Base-by-base conservation (phyloP, 2,329 filamentous ascomycete species). In the Aspergillus pseudoterreus region DNA sequence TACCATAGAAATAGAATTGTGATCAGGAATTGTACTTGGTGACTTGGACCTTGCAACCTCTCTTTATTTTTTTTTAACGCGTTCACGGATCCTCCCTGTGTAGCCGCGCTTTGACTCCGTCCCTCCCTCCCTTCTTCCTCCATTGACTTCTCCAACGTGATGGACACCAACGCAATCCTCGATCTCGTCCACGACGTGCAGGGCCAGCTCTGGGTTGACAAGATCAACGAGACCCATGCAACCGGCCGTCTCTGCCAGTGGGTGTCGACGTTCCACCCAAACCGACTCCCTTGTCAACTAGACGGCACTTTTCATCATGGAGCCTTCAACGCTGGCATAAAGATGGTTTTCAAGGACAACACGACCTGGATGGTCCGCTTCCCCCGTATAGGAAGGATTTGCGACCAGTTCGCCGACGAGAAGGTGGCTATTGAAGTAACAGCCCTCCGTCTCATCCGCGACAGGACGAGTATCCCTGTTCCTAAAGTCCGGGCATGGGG, bases 261-360 rank as follows among this genome's bases (percentile, higher is more conserved):
- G 68, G 63, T 69, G 32, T 71, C 66, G 27, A 65, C 62, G 47
- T 69, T 70, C 48, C 63, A 71, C 62, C 60, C 63, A 27, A 17
- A 65, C 19, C 63, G 63, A 42, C 63, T 68, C 61, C 60, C 59
- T 39, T 70, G 67, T 57, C 50, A 60, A 50, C 60, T 68, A 22
- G 64, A 68, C 6, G 55, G 66, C 39, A 58, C 57, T 39, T 66
- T 70, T 58, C 54, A 65, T 53, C 45, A 68, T 57, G 65, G 66
- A 21, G 51, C 63, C 53, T 71, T 66, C 42, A 71, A 69, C 56
- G 60, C 61, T 2, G 59, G 66, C 6, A 42, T 67, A 21, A 71
- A 69, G 50, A 62, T 71, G 56, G 59, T 66, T 9, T 71, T 71
- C 45, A 52, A 44, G 27, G 59, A 68, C 30, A 49, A 46, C 24